A percentile compares a stretch with the other conserved stretches of the same genome.
phyloP scores from a whole-genome alignment of 768 basidiomycete species.

The Paxillus ammoniavirescens region DNA sequence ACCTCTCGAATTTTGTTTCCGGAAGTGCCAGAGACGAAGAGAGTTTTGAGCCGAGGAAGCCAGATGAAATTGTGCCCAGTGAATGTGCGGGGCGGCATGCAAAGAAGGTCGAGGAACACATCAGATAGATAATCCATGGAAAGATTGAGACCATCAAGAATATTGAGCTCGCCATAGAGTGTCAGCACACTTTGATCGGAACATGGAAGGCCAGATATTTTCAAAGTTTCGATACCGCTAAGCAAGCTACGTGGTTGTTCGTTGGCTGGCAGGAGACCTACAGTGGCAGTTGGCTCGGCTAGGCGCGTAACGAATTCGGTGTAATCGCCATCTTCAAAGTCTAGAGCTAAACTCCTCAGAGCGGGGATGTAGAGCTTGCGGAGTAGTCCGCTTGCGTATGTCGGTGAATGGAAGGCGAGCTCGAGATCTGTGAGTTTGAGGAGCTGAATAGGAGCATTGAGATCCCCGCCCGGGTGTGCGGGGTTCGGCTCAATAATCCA shows the following conservation, averaged over 20 bases:
- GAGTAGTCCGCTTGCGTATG: slow-evolving; percentile 34
- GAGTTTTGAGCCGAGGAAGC: slow-evolving; percentile 51
- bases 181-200: slow-evolving; percentile 27
- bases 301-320: slow-evolving; percentile 47
- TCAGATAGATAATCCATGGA: slow-evolving; percentile 32
- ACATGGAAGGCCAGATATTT: slow-evolving; percentile 51
- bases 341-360: slow-evolving; percentile 42
- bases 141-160: slow-evolving; percentile 43
- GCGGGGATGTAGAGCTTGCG: slow-evolving; percentile 33
- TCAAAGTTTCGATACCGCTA: slow-evolving; percentile 47
- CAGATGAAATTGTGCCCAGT: slow-evolving; percentile 16
- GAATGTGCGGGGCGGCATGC: background rate
- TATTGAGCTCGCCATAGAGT: slow-evolving; percentile 48
- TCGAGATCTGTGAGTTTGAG: slow-evolving; percentile 31
- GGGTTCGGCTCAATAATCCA: slow-evolving; percentile 30
- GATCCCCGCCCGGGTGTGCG: slow-evolving; percentile 21
- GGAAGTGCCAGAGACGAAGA: slow-evolving; percentile 46
- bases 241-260: slow-evolving; percentile 38
- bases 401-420: slow-evolving; percentile 52
- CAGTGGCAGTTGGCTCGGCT: slow-evolving; percentile 14
- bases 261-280: slow-evolving; percentile 34
- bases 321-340: slow-evolving; percentile 57
- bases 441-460: slow-evolving; percentile 30
- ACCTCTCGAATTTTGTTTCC: slow-evolving; percentile 43
- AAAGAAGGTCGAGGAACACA: slow-evolving; percentile 26